Base-by-base conservation (phyloP, 2,329 filamentous ascomycete genomes). In the Diaporthe sp. region DNA sequence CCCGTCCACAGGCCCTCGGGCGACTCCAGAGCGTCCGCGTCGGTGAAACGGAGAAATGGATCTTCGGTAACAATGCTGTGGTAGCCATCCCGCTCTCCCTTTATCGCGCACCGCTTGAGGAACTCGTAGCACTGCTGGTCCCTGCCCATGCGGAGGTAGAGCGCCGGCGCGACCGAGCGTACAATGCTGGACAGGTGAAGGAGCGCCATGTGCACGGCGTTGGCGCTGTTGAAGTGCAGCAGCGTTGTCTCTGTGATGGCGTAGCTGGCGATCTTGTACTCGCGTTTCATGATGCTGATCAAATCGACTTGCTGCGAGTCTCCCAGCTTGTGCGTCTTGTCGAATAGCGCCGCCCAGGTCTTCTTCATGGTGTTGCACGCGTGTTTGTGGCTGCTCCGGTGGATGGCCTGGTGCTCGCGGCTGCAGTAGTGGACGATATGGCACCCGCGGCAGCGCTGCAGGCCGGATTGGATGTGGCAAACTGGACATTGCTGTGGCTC, bases 101-200 rank as follows among this genome's bases (percentile, higher is more conserved):
- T 34, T 0, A 79, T 81, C 7, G 76, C 79, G 81, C 82, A 89
- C 87, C 85, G 88, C 79, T 87, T 89, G 78, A 88, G 46, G 73
- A 88, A 88, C 77, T 87, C 85, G 77, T 88, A 88, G 79, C 81
- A 82, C 57, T 82, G 81, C 73, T 84, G 82, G 58, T 83, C 82
- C 39, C 77, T 77, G 39, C 77, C 82, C 9, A 84, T 79, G 34
- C 80, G 81, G 46, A 84, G 78, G 61, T 81, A 65, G 31, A 83
- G 78, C 28, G 73, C 59, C 7, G 80, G 79, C 53, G 81, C 55
- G 5, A 78, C 72, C 42, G 1, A 34, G 34, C 34, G 34, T 34
- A 34, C 34, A 2, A 34, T 34, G 34, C 8, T 34, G 34, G 34
- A 34, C 34, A 34, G 34, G 7, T 34, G 34, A 34, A 34, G 34